A percentile compares a stretch with the other conserved stretches of the same genome.
Evolutionary conservation across 495 filamentous ascomycete genomes (phyloP).

Genomic region (Trichoderma gamsii): DNA sequence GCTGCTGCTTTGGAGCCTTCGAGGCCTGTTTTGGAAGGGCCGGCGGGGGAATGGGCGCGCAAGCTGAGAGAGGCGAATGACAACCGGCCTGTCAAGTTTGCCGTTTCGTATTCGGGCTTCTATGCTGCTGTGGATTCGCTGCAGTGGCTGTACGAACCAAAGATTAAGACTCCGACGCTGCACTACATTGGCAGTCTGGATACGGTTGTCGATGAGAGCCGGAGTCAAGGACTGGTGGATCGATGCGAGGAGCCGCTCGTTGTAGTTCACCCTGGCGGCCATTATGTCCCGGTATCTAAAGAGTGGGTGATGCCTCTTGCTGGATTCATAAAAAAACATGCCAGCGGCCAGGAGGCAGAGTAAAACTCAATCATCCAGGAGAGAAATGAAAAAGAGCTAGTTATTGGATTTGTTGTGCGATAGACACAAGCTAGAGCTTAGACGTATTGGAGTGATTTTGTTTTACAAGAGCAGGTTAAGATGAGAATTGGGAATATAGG

Average conservation of each 20-base stretch:
- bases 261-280: conserved; percentile 84
- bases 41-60: conserved; percentile 26
- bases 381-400: background rate
- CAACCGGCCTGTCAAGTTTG: conserved; percentile 67
- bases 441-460: background rate
- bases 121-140: conserved; percentile 8
- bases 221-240: conserved; percentile 59
- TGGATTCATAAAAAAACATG: conserved; percentile 63
- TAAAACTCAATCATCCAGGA: background rate
- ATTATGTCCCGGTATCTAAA: conserved; percentile 79
- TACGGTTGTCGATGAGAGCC: conserved; percentile 75
- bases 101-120: conserved; percentile 52
- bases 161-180: conserved; percentile 68
- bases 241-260: conserved; percentile 59
- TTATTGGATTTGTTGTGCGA: background rate
- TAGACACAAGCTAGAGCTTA: background rate
- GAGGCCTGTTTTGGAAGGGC: background rate
- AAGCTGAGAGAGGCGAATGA: conserved; percentile 38
- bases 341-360: background rate
- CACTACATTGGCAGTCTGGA: conserved; percentile 82
- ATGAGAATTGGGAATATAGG: background rate
- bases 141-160: conserved; percentile 21
- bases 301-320: conserved; percentile 70
- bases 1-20: conserved; percentile 60
- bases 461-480: background rate